These are phyloP conservation scores for Metarhizium brunneum DNA, from an alignment of 2,329 filamentous ascomycete genomes.

Conservation along the genomic window DNA sequence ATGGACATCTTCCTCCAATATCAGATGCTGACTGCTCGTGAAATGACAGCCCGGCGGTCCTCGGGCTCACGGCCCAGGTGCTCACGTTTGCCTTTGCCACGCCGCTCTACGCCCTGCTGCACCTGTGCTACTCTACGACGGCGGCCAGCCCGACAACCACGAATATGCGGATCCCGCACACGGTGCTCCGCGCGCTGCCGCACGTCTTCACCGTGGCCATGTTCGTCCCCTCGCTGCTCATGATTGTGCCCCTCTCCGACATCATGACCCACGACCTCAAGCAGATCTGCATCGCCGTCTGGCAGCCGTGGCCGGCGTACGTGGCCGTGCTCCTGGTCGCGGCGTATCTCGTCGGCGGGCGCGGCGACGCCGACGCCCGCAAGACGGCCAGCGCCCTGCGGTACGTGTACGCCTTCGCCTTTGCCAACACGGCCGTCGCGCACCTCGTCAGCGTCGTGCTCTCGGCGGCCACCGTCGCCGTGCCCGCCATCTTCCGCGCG, in stretches of 20 bases:
- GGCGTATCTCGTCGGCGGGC: neutral
- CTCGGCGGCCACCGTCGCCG: slow-evolving; percentile 5
- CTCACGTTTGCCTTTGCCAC: slow-evolving; percentile 11
- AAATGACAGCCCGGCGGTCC: slow-evolving; percentile 4
- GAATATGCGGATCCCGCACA: slow-evolving; percentile 10
- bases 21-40: no score
- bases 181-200: slow-evolving; percentile 9
- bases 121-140: neutral
- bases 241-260: slow-evolving; percentile 7
- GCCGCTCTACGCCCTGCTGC: no score
- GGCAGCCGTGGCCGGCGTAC: slow-evolving; percentile 14
- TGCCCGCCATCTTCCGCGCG: slow-evolving; percentile 6
- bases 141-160: slow-evolving; percentile 7
- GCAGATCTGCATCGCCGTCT: slow-evolving; percentile 11
- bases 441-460: slow-evolving; percentile 7
- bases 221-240: slow-evolving; percentile 7
- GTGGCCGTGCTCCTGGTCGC: slow-evolving; percentile 7
- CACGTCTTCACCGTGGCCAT: slow-evolving; percentile 8
- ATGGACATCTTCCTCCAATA: no score
- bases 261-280: slow-evolving; percentile 9
- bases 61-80: slow-evolving; percentile 10
- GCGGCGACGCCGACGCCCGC: neutral
- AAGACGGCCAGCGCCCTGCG: slow-evolving; percentile 5
- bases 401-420: slow-evolving; percentile 10
- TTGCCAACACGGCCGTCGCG: slow-evolving; percentile 8